Conservation (phyloP, 2,329 filamentous ascomycete species). For the Aureobasidium sp. region DNA sequence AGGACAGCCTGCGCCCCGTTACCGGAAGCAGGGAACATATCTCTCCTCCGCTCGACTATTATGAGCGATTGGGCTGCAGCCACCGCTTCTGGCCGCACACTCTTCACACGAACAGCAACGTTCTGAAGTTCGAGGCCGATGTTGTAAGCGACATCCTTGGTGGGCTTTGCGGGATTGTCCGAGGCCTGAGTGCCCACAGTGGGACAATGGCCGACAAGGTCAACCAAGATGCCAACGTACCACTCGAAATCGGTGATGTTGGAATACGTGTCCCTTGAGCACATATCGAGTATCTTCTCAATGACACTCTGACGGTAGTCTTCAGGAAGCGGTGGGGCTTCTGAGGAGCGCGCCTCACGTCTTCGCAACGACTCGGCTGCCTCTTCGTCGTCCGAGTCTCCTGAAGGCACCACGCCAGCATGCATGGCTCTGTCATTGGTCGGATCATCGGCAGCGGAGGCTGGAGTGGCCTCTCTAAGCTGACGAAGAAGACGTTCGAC, state of each 20-base stretch:
- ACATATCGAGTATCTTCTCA: slow-evolving; percentile 77
- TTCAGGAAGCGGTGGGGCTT: slow-evolving; percentile 62
- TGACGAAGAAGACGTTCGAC: slow-evolving; percentile 85
- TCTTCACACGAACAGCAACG: slow-evolving; percentile 84
- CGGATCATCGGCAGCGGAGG: slow-evolving; percentile 40
- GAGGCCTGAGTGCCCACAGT: slow-evolving; percentile 31
- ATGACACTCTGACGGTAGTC: slow-evolving; percentile 84
- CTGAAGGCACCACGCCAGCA: slow-evolving; percentile 40
- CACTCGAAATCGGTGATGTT: slow-evolving; percentile 90
- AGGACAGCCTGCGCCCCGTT: slow-evolving; percentile 57
- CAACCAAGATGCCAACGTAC: slow-evolving; percentile 87
- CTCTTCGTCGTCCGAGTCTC: slow-evolving; percentile 53
- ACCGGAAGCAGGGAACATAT: slow-evolving; percentile 47
- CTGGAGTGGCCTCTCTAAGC: slow-evolving; percentile 58
- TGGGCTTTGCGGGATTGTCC: slow-evolving; percentile 17
- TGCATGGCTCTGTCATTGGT: slow-evolving; percentile 41
- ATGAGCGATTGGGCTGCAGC: slow-evolving; percentile 73
- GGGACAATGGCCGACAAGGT: slow-evolving; percentile 66
- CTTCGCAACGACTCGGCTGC: slow-evolving; percentile 49
- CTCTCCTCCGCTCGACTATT: slow-evolving; percentile 53
- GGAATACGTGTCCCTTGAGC: slow-evolving; percentile 78
- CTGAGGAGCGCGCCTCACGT: slow-evolving; percentile 42
- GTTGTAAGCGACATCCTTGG: slow-evolving; percentile 49
- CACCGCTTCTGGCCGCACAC: slow-evolving; percentile 71
- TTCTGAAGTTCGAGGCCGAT: slow-evolving; percentile 86